Base-by-base conservation (phyloP, 164 flowering plant species). In the Pachysandra terminalis region DNA sequence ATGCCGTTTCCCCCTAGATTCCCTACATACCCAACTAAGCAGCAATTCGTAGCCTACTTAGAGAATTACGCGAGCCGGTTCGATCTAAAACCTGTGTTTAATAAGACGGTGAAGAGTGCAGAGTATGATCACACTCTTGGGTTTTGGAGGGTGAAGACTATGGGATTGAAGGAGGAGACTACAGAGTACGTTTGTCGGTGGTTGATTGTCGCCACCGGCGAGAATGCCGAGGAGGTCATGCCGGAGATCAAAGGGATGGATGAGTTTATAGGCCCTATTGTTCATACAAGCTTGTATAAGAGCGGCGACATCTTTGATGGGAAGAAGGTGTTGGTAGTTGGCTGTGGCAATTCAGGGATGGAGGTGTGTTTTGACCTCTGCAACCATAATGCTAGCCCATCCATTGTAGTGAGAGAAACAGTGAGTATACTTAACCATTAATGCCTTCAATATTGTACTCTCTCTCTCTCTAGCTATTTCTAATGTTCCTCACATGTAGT, bases 261-360 rank as follows among this genome's bases (percentile, higher is more conserved):
- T 19, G 84, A 80, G 53, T 92, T 92, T 69, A 65, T 55, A 0
- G 96, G 97, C 49, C 77, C 75, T 1, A 68, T 90, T 16, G 53
- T 87, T 21, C 98, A 95, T 68, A 83, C 97, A 0, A 78, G 93
- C 63, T 56, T 49, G 15, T 95, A 95, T 61, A 89, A 77, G 80
- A 83, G 81, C 24, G 98, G 97, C 0, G 78, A 75, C 0, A 26
- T 12, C 52, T 89, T 81, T 69, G 25, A 68, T 8, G 89, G 80
- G 65, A 85, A 87, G 79, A 79, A 53, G 21, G 97, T 95, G 51
- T 76, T 90, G 80, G 96, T 94, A 2, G 91, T 94, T 53, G 97
- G 98, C 0, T 89, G 96, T 76, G 98, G 98, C 4, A 94, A 95
- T 72, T 95, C 97, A 5, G 98, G 98, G 53, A 95, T 95, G 98